Evolutionary conservation across 2,329 filamentous ascomycete species (phyloP).

Genomic region (Aspergillus calidoustus): DNA sequence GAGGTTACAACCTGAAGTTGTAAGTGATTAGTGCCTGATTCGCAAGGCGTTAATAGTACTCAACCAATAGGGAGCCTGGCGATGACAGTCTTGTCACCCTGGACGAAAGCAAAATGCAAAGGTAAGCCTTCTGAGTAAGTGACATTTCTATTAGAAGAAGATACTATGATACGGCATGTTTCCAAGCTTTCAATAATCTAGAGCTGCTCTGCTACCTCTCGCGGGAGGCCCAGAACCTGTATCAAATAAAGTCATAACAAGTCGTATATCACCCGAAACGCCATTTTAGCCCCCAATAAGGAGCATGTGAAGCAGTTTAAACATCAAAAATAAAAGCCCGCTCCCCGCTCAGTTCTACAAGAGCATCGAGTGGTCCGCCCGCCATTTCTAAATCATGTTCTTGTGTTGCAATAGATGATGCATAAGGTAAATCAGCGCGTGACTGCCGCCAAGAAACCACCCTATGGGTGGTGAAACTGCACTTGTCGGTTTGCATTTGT

Average conservation of each 20-base stretch:
- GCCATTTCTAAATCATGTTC: slow-evolving; percentile 22
- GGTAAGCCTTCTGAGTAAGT: not conserved
- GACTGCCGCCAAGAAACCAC: slow-evolving; percentile 59
- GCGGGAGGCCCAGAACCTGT: slow-evolving; percentile 22
- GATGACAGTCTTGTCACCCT: not conserved
- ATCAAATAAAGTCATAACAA: slow-evolving; percentile 34
- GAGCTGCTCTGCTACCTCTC: slow-evolving; percentile 9
- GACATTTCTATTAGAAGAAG: slow-evolving; percentile 7
- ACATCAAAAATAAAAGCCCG: slow-evolving; percentile 19
- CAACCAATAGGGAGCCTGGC: not conserved
- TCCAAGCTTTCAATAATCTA: slow-evolving; percentile 22
- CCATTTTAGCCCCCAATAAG: slow-evolving; percentile 27
- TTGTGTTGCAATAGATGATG: slow-evolving; percentile 29
- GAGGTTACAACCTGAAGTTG: not conserved
- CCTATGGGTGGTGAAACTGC: slow-evolving; percentile 24
- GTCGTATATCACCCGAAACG: slow-evolving; percentile 36
- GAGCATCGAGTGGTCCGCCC: slow-evolving; percentile 13
- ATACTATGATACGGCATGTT: slow-evolving; percentile 20
- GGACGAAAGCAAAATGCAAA: not conserved
- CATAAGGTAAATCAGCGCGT: slow-evolving; percentile 11
- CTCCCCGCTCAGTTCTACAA: slow-evolving; percentile 16
- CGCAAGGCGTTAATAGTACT: not conserved
- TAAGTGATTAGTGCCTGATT: not conserved
- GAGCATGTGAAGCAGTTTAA: slow-evolving; percentile 20
- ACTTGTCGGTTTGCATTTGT: slow-evolving; percentile 22